These are phyloP conservation scores for Quercus berberidifolia DNA, from an alignment of 306 rosid species.

Conservation along the genomic window DNA sequence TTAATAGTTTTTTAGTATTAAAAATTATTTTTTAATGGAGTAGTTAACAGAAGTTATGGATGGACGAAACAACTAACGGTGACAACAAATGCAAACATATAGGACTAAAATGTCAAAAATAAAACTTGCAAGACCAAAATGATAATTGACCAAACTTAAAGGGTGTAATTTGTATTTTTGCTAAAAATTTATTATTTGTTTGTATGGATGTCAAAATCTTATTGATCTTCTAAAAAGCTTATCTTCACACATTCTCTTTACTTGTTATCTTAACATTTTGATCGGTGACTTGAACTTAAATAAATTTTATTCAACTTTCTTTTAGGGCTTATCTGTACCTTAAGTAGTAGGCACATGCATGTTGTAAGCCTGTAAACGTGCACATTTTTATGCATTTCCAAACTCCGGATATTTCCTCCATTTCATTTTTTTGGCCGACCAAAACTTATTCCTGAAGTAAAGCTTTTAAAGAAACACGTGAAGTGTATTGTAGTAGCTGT, in stretches of 20 bases:
- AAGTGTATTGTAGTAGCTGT: background rate
- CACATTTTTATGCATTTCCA: background rate
- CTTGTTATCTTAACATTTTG: background rate
- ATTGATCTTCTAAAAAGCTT: background rate
- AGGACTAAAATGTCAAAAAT: too few relatives aligned
- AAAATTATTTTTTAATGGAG: too few relatives aligned
- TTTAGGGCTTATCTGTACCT: background rate
- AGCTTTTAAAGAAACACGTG: background rate
- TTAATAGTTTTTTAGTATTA: too few relatives aligned
- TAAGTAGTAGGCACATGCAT: background rate
- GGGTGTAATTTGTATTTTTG: too few relatives aligned
- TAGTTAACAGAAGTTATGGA: too few relatives aligned
- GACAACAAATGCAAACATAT: too few relatives aligned
- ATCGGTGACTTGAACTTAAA: background rate
- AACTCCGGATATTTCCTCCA: background rate
- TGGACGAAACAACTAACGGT: too few relatives aligned
- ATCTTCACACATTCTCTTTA: background rate
- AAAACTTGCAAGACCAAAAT: too few relatives aligned
- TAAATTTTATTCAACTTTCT: background rate
- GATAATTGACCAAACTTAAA: too few relatives aligned
- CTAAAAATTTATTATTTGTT: background rate
- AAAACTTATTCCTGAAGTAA: background rate
- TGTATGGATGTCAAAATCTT: background rate
- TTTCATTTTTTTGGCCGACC: background rate
- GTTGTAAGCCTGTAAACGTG: background rate